Conservation (phyloP, 345 rosid species). For the Trapa bicornis region DNA sequence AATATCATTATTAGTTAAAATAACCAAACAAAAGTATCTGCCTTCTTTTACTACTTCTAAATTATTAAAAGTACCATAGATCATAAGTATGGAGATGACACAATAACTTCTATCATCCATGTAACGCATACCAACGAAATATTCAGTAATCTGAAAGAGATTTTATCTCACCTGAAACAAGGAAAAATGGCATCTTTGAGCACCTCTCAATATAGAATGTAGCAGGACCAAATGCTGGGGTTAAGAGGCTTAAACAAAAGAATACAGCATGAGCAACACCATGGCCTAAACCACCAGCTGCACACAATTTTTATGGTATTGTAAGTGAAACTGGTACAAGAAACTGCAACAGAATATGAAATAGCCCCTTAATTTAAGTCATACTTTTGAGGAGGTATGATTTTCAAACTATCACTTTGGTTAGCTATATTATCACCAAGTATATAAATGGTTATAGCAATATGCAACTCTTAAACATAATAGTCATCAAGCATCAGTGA, state of each 20-base stretch:
- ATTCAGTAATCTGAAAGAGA: not conserved
- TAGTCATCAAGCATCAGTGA: not conserved
- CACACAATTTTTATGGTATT: slow-evolving; percentile 21
- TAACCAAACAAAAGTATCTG: not conserved
- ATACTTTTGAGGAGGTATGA: not conserved
- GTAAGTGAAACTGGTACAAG: not conserved
- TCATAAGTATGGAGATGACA: not conserved
- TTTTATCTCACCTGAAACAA: slow-evolving; percentile 65
- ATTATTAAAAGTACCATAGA: not conserved
- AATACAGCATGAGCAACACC: slow-evolving; percentile 98
- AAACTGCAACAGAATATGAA: not conserved
- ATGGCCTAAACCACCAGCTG: slow-evolving; percentile 99
- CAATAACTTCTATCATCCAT: not conserved
- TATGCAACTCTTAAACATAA: not conserved
- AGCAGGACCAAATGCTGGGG: slow-evolving; percentile 96
- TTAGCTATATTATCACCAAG: not conserved
- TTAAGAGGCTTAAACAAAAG: slow-evolving; percentile 85
- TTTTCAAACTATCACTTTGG: not conserved
- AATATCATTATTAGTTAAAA: not conserved
- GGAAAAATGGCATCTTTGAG: slow-evolving; percentile 78
- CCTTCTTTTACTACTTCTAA: not conserved
- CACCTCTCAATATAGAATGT: slow-evolving; percentile 67
- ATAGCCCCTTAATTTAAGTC: not conserved
- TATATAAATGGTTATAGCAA: not conserved
- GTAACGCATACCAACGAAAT: not conserved